A percentile compares a stretch with the other conserved stretches of the same genome.
Evolutionary conservation across 208 protist species (phyloP).

Genomic region (Phytomonas sp.): DNA sequence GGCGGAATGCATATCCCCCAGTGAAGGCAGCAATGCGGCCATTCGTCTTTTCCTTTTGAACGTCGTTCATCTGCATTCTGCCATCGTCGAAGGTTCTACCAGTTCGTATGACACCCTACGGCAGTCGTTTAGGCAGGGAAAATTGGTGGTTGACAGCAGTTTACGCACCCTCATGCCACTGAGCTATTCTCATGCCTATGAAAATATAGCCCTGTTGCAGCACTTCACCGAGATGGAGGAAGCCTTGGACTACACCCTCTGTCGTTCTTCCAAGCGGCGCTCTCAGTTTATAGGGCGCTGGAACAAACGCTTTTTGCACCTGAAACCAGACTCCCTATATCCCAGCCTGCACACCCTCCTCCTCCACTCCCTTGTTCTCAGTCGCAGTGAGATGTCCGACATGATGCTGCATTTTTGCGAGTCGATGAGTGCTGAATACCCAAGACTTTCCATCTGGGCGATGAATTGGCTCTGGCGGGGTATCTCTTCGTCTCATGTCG

Average conservation of each 20-base stretch:
- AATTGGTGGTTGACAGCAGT: conserved; percentile 78
- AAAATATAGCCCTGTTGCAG: conserved; percentile 94
- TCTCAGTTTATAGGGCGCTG: conserved; percentile 65
- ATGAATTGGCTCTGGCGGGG: conserved; percentile 71
- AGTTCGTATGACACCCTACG: conserved; percentile 32
- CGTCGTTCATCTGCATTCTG: conserved; percentile 38
- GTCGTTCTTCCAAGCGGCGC: conserved; percentile 39
- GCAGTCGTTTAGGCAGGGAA: conserved; percentile 44
- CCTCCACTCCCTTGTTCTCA: conserved; percentile 93
- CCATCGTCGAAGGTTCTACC: conserved; percentile 18
- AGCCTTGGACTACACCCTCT: conserved; percentile 85
- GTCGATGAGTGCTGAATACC: conserved; percentile 59
- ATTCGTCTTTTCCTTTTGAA: conserved; percentile 75
- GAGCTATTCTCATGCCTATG: conserved; percentile 92
- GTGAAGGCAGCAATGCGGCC: conserved; percentile 56
- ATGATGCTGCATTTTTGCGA: conserved; percentile 96
- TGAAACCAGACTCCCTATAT: conserved; percentile 89
- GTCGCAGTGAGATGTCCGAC: conserved; percentile 87
- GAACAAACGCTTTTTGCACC: conserved; percentile 66
- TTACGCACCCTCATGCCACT: conserved; percentile 80
- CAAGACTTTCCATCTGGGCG: conserved; percentile 79
- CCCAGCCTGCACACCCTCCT: conserved; percentile 94
- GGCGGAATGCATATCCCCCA: conserved; percentile 58
- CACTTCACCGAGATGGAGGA: conserved; percentile 99
- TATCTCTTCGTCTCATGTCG: conserved; percentile 13